These are phyloP conservation scores for Neurospora crassa DNA, from an alignment of 2,329 filamentous ascomycete species.

Conservation along the genomic window DNA sequence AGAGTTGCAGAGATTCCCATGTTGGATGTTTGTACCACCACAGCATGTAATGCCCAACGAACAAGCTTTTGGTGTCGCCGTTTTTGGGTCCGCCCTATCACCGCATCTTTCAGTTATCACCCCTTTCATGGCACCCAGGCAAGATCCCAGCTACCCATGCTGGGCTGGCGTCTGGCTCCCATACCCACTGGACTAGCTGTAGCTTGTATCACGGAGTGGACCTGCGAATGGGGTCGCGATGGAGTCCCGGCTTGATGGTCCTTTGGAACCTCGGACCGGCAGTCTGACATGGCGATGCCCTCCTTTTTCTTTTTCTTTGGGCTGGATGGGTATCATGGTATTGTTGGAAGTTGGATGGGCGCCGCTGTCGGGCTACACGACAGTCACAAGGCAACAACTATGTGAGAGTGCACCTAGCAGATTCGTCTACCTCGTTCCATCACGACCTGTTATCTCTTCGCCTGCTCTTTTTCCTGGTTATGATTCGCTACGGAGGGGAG, in stretches of 20 bases:
- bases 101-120: background rate
- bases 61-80: background rate
- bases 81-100: background rate
- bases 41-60: background rate
- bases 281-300: background rate
- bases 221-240: background rate
- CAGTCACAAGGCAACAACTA: background rate
- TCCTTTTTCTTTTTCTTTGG: background rate
- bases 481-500: background rate
- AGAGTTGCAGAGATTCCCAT: background rate
- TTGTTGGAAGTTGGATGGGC: background rate
- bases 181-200: background rate
- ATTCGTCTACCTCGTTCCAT: background rate
- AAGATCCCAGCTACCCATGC: background rate
- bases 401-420: background rate
- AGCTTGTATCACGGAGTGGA: background rate
- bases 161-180: background rate
- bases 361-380: background rate
- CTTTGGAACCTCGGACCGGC: background rate
- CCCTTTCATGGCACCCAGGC: background rate
- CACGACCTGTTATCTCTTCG: background rate
- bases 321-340: background rate
- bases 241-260: background rate
- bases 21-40: background rate
- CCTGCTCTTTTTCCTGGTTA: background rate